A percentile compares a stretch with the other conserved stretches of the same genome.
Conservation (phyloP, 2,329 filamentous ascomycete genomes). For the Triangularia setosa region DNA sequence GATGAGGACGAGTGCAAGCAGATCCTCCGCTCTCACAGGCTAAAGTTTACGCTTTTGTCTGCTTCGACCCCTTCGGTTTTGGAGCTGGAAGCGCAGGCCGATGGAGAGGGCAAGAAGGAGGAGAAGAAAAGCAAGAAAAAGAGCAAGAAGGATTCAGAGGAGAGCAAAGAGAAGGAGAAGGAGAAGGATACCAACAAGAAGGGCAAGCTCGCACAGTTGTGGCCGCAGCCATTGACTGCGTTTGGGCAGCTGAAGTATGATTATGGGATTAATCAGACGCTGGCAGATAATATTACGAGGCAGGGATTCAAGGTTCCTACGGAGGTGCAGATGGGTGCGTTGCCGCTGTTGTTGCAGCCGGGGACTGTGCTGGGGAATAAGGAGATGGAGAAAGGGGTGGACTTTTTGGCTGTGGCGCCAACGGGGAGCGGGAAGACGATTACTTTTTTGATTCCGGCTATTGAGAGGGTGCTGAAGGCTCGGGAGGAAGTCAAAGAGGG, state of each 20-base stretch:
- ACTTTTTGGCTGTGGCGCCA: constrained; percentile 85
- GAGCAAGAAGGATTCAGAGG: constrained; percentile 41
- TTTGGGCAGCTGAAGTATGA: constrained; percentile 68
- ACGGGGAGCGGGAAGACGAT: constrained; percentile 97
- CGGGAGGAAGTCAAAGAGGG: constrained; percentile 39
- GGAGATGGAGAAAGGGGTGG: constrained; percentile 44
- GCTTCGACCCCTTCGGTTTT: constrained; percentile 30
- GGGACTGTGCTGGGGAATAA: constrained; percentile 44
- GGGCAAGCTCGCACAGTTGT: constrained; percentile 59
- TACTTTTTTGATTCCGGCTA: constrained; percentile 82
- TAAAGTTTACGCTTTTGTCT: constrained; percentile 78
- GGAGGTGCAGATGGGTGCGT: constrained; percentile 83
- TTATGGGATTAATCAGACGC: constrained; percentile 68
- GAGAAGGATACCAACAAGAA: constrained; percentile 41
- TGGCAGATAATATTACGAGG: constrained; percentile 74
- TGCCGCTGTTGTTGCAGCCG: constrained; percentile 71
- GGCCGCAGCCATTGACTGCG: constrained; percentile 72
- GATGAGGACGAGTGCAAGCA: constrained; percentile 69
- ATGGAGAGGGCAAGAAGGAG: constrained; percentile 48
- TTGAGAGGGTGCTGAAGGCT: constrained; percentile 67
- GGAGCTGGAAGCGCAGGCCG: constrained; percentile 31
- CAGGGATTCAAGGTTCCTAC: constrained; percentile 87
- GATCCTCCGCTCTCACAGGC: constrained; percentile 71
- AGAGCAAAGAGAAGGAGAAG: constrained; percentile 48
- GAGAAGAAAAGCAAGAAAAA: constrained; percentile 42